Conservation (phyloP, 768 basidiomycete genomes). For the Collybia mongolica region DNA sequence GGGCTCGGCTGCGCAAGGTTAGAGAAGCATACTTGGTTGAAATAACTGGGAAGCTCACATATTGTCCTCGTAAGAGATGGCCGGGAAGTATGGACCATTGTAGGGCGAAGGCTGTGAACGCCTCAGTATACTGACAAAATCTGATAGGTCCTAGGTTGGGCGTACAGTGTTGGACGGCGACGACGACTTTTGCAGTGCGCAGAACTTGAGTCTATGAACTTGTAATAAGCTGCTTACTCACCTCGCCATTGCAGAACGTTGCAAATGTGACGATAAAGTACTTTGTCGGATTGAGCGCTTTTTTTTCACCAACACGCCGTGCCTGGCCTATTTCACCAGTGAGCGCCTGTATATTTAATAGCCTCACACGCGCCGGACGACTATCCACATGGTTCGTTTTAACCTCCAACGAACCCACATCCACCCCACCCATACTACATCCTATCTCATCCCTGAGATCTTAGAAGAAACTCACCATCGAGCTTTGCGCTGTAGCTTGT, state of each 20-base stretch:
- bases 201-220: conserved; percentile 2
- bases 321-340: too few species aligned
- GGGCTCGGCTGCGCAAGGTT: conserved; percentile 40
- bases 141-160: background rate
- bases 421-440: too few species aligned
- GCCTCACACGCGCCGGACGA: too few species aligned
- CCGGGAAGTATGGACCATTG: conserved; percentile 59
- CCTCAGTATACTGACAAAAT: background rate
- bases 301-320: background rate
- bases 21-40: background rate
- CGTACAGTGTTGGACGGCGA: conserved; percentile 60
- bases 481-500: conserved; percentile 56
- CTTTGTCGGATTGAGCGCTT: conserved; percentile 49
- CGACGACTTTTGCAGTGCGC: conserved; percentile 39
- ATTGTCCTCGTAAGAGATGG: conserved; percentile 57
- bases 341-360: background rate
- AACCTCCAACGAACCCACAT: too few species aligned
- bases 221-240: conserved; percentile 16
- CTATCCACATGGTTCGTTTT: too few species aligned
- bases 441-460: too few species aligned
- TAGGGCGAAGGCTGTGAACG: conserved; percentile 45
- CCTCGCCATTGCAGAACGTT: conserved; percentile 60
- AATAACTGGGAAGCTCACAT: conserved; percentile 34
- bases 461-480: conserved; percentile 35
- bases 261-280: conserved; percentile 59